A percentile compares a stretch with the other conserved stretches of the same genome.
These are phyloP conservation scores for Sporisorium iseilematis-ciliati DNA, from an alignment of 1,284 basidiomycete genomes.

Conservation along the genomic window DNA sequence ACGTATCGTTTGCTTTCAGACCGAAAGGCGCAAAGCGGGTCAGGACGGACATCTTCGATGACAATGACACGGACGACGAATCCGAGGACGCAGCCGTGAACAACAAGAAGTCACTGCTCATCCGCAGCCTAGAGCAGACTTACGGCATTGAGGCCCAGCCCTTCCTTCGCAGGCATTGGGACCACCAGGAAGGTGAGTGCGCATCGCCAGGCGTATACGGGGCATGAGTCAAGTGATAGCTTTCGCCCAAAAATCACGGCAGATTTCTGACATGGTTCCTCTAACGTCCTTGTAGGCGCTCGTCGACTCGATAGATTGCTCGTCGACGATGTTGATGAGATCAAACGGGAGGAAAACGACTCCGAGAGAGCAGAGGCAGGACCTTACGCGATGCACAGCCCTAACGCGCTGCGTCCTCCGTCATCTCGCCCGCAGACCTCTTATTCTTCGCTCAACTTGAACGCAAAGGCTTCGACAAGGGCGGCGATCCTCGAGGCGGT, in stretches of 20 bases:
- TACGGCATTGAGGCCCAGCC: constrained; percentile 77
- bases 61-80: not conserved
- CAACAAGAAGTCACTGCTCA: constrained; percentile 71
- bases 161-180: constrained; percentile 83
- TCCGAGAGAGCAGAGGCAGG: not conserved
- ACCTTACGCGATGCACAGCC: not conserved
- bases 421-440: constrained; percentile 76
- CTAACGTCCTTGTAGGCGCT: constrained; percentile 74
- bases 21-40: constrained; percentile 12
- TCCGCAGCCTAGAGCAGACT: constrained; percentile 80
- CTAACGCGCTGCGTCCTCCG: constrained; percentile 67
- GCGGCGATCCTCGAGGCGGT: constrained; percentile 49
- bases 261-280: not conserved
- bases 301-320: constrained; percentile 81
- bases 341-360: not conserved
- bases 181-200: constrained; percentile 77
- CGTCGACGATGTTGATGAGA: constrained; percentile 78
- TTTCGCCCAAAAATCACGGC: not conserved
- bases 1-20: not conserved
- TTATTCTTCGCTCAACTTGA: constrained; percentile 23
- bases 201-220: not conserved
- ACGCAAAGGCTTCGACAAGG: constrained; percentile 33
- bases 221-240: no score
- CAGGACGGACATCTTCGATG: not conserved
- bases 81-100: not conserved